Percentiles rank a stretch among this genome's conserved stretches.
Conservation (phyloP, 140 eudicot species). For the Ambrosia hybrid region DNA sequence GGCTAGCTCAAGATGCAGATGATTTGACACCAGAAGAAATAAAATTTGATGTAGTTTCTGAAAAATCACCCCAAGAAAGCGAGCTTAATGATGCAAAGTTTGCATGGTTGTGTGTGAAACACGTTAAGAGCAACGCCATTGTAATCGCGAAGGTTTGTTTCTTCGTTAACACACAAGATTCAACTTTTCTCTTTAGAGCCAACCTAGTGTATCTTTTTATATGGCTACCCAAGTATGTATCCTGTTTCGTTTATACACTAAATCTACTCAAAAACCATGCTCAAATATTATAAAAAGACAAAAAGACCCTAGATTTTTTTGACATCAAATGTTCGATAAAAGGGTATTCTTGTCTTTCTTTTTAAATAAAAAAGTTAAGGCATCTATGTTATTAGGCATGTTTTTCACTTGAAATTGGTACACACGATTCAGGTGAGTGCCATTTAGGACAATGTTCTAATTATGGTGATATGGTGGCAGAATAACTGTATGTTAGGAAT, state of each 20-base stretch:
- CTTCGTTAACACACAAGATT: background rate
- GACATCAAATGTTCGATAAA: background rate
- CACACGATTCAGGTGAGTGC: no score
- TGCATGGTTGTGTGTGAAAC: conserved; percentile 97
- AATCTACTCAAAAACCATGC: background rate
- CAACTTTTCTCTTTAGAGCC: no score
- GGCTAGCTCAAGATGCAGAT: conserved; percentile 95
- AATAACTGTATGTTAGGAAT: conserved; percentile 90
- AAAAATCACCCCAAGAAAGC: conserved; percentile 55
- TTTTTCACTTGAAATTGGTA: no score
- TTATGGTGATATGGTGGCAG: conserved; percentile 35
- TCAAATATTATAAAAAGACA: background rate
- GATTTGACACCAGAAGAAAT: conserved; percentile 90
- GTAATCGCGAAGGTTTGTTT: conserved; percentile 78
- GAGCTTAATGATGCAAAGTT: conserved; percentile 85
- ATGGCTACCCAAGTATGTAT: background rate
- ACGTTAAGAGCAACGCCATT: conserved; percentile 94
- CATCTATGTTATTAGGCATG: no score
- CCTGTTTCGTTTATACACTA: background rate
- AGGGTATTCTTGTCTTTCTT: background rate
- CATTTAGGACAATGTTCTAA: no score
- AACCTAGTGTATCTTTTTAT: no score
- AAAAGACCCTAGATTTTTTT: background rate
- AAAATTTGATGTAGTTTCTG: conserved; percentile 59
- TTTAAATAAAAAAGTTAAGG: no score